Evolutionary conservation across 768 basidiomycete genomes (phyloP), one percentile per base, ranked within the genome.

Genomic region (Tubosaeta sp.): DNA sequence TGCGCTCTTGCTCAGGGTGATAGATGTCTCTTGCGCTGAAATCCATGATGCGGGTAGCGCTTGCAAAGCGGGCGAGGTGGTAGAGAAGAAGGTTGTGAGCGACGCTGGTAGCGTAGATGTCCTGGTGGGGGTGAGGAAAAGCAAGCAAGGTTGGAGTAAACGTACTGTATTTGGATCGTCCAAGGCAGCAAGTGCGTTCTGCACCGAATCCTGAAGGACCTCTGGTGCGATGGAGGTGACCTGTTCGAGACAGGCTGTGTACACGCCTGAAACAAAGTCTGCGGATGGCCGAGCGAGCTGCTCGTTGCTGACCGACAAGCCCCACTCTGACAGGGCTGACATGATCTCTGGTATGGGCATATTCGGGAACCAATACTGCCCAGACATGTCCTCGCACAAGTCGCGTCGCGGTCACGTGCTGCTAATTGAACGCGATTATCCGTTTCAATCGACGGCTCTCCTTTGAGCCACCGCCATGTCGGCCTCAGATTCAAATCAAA

Each of bases 1-100:
- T 89, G 27, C 94, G 84, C 38, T 85, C 80, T 26, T 82, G 72
- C 8, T 90, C 86, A 1, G 94, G 94, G 43, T 74, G 76, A 50
- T 76, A 75, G 16, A 95, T 67, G 58, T 97, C 94, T 57, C 76
- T 81, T 48, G 88, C 73, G 56, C 77, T 84, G 66, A 95, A 94
- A 65, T 88, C 84, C 50, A 85, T 80, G 35, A 90, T 81, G 59
- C 84, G 76, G 6, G 91, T 86, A 0, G 88, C 84, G 46, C 70
- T 75, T 3, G 88, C 87, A 31, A 93, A 81, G 41, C 88, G 83
- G 25, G 79, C 74, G 86, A 91, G 71, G 62, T 91, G 88, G 63
- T 82, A 80, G 11, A 88, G 72, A 44, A 91, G 72, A 33, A 91
- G 64, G 64, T 83, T 87, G 54, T 78, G 79, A 2, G 77, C 72